Evolutionary conservation across 495 filamentous ascomycete genomes (phyloP).

Genomic region (Pyrenula massariospora): DNA sequence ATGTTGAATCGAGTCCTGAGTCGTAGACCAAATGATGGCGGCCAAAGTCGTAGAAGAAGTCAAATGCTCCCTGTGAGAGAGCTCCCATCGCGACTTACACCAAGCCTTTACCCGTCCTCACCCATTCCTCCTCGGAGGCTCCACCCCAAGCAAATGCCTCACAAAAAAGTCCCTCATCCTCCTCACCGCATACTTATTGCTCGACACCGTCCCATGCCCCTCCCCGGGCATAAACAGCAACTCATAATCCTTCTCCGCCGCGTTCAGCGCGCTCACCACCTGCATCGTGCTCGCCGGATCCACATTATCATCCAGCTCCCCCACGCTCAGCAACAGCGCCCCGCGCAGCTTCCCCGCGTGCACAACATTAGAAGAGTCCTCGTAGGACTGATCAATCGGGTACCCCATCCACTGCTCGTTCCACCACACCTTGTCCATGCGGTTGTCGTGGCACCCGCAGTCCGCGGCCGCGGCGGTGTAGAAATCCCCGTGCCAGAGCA

Average conservation of each 20-base stretch:
- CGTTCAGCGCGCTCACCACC: conserved; percentile 11
- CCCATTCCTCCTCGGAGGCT: conserved; percentile 2
- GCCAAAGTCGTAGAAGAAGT: too few relatives aligned
- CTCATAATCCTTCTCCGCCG: conserved; percentile 12
- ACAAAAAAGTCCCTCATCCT: conserved; percentile 9
- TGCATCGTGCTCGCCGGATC: conserved; percentile 12
- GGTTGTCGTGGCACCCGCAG: conserved; percentile 14
- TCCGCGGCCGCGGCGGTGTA: conserved; percentile 13
- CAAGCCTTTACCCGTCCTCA: too few relatives aligned
- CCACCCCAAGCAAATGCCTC: conserved; percentile 7
- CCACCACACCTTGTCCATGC: conserved; percentile 15
- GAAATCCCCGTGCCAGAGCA: conserved; percentile 14
- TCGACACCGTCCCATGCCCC: conserved; percentile 7
- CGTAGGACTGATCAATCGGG: conserved; percentile 10
- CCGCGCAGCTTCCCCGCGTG: conserved; percentile 11
- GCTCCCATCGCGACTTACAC: too few relatives aligned
- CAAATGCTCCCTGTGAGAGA: too few relatives aligned
- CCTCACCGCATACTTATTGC: conserved; percentile 4
- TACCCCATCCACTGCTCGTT: conserved; percentile 16
- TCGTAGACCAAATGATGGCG: too few relatives aligned
- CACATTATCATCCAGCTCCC: conserved; percentile 12
- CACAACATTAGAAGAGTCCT: conserved; percentile 11
- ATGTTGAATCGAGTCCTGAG: too few relatives aligned
- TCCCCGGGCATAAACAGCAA: conserved; percentile 9
- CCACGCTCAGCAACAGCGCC: conserved; percentile 11